Evolutionary conservation across 352 stramenopile species (phyloP), one percentile per base, ranked within the genome.

Genomic region (Thalassiosira livingstoniorum): DNA sequence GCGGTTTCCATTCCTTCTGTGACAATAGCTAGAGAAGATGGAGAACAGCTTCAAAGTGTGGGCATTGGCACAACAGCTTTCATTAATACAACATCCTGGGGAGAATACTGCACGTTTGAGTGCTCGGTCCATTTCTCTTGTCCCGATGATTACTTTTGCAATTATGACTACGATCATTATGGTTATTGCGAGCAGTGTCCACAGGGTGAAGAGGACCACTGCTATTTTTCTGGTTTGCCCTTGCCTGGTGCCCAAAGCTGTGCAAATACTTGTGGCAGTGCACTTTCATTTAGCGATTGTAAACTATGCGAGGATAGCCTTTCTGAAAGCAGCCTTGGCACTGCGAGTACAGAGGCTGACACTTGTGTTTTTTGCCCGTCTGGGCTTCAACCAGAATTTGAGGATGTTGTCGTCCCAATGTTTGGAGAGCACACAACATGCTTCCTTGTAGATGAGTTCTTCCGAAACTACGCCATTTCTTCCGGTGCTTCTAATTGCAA

Each of bases 401-500:
- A 51, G 42, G 18, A 51, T 18, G 18, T 18, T 51, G 10, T 10
- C 18, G 10, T 51, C 18, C 42, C 42, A 10, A 10, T 51, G 42
- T 51, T 51, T 18, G 42, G 42, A 51, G 42, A 51, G 10, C 10
- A 51, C 10, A 51, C 42, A 51, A 51, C 10, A 18, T 51, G 42
- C n/a, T n/a, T n/a, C n/a, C n/a, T n/a, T n/a, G n/a, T n/a, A n/a
- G n/a, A n/a, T n/a, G n/a, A n/a, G n/a, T n/a, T n/a, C 62, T 63
- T 51, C 7, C 45, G 23, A 61, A 37, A 51, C n/a, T 32, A 57
- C 43, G 45, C 60, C 5, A 43, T 57, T 73, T 11, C 45, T 39
- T 27, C 42, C 1, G 42, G 62, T 27, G 35, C 47, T 18, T 15
- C 37, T 7, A 73, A 73, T 29, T 73, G 64, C 31, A 62, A 51